Percentiles rank a stretch among this genome's conserved stretches.
Conservation (phyloP, 192 early-diverging fungal genomes). For the Gorgonomyces haynaldii region DNA sequence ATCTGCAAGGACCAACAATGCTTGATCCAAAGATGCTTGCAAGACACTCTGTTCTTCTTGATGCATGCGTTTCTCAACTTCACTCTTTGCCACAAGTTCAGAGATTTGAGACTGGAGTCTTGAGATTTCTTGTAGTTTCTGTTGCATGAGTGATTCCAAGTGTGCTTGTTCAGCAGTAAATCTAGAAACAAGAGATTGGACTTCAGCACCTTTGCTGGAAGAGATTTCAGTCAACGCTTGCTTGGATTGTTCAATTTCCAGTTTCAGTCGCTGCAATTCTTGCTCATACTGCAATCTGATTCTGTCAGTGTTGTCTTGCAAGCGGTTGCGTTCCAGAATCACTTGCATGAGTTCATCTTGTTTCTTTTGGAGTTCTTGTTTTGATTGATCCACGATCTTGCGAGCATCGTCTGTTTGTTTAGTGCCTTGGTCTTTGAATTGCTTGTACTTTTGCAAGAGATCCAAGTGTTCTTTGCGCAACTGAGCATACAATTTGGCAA, state of each 20-base stretch:
- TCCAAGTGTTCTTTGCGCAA: conserved; percentile 92
- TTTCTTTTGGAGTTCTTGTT: conserved; percentile 30
- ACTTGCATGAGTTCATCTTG: conserved; percentile 55
- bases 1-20: conserved; percentile 32
- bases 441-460: conserved; percentile 80
- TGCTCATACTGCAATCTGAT: conserved; percentile 69
- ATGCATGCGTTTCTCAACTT: conserved; percentile 10
- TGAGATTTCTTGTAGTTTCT: conserved; percentile 1
- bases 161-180: conserved; percentile 79
- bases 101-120: not conserved
- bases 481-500: conserved; percentile 96
- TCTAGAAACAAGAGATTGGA: conserved; percentile 62
- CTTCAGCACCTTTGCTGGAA: conserved; percentile 71
- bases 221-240: conserved; percentile 63
- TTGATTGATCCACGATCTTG: conserved; percentile 65
- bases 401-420: conserved; percentile 74
- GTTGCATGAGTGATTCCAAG: conserved; percentile 42
- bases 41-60: conserved; percentile 37
- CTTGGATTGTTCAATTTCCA: conserved; percentile 70
- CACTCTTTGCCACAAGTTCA: not conserved
- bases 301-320: conserved; percentile 68
- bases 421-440: conserved; percentile 54
- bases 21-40: conserved; percentile 41
- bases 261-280: conserved; percentile 65
- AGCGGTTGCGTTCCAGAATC: conserved; percentile 81